A percentile compares a stretch with the other conserved stretches of the same genome.
Conservation (phyloP, 1,284 basidiomycete species). For the Psilocybe mexicana region DNA sequence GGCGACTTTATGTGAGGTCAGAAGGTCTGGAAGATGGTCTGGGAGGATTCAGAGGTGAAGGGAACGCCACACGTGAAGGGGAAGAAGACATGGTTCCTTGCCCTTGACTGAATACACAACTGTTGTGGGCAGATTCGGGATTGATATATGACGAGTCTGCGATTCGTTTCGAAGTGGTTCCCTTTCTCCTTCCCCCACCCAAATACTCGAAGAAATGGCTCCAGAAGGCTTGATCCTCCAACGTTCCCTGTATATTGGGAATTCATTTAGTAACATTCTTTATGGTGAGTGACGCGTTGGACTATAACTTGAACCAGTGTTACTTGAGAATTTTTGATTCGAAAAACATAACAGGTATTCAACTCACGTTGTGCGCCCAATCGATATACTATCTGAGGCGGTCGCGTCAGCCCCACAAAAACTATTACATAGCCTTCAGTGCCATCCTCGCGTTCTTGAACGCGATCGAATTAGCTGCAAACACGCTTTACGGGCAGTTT, state of each 20-base stretch:
- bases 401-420: not conserved
- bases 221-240: not conserved
- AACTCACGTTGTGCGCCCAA: not conserved
- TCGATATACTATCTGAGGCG: not conserved
- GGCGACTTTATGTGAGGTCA: not conserved
- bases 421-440: constrained; percentile 5
- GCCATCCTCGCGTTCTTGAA: not conserved
- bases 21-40: not conserved
- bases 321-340: not conserved
- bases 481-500: constrained; percentile 2
- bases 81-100: not conserved
- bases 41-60: not conserved
- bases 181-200: not conserved
- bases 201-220: not conserved
- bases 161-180: not conserved
- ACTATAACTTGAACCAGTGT: not conserved
- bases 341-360: not conserved
- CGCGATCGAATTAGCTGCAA: not conserved
- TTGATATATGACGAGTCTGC: not conserved
- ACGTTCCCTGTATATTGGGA: constrained; percentile 3
- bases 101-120: not conserved
- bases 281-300: not conserved
- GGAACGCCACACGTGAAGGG: not conserved
- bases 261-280: not conserved
- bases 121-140: not conserved